Evolutionary conservation across 148 eudicot genomes (phyloP).

Genomic region (Vaccinium myrtillus): DNA sequence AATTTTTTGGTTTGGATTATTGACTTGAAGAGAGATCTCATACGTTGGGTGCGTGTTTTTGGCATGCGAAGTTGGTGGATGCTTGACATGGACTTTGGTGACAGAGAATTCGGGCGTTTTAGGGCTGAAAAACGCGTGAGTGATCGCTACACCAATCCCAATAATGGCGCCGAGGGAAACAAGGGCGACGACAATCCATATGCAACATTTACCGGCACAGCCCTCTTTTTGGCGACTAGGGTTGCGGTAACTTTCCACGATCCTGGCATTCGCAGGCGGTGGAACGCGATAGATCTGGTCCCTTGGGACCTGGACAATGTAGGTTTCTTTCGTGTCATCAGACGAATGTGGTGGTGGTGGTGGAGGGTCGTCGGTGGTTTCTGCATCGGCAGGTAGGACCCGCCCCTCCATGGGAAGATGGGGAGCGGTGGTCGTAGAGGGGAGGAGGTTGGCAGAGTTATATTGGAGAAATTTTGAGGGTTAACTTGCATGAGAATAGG

Average conservation of each 20-base stretch:
- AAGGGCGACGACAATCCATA: conserved; percentile 21
- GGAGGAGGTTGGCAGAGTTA: conserved; percentile 3
- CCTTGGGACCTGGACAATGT: conserved; percentile 39
- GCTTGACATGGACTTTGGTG: conserved; percentile 27
- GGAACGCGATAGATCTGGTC: conserved; percentile 44
- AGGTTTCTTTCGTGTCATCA: conserved; percentile 19
- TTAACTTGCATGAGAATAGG: conserved; percentile 31
- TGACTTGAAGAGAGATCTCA: conserved; percentile 31
- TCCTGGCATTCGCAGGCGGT: conserved; percentile 48
- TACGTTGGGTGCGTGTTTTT: conserved; percentile 7
- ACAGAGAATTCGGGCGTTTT: conserved; percentile 41
- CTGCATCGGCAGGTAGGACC: conserved; percentile 20
- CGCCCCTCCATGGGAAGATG: conserved; percentile 51
- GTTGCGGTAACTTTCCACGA: conserved; percentile 33
- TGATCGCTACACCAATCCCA: conserved; percentile 14
- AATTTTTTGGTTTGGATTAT: conserved; percentile 45
- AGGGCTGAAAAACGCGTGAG: conserved; percentile 36
- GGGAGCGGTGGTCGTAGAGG: conserved; percentile 35
- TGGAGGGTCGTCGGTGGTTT: conserved; percentile 6
- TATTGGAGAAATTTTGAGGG: conserved; percentile 5
- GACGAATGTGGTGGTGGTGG: background rate
- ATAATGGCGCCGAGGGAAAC: conserved; percentile 18
- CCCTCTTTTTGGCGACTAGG: background rate
- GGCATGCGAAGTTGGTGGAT: conserved; percentile 13
- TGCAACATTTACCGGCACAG: conserved; percentile 8